A percentile compares a stretch with the other conserved stretches of the same genome.
Evolutionary conservation across 495 filamentous ascomycete genomes (phyloP).

Genomic region (Beverwykella pulmonaria): DNA sequence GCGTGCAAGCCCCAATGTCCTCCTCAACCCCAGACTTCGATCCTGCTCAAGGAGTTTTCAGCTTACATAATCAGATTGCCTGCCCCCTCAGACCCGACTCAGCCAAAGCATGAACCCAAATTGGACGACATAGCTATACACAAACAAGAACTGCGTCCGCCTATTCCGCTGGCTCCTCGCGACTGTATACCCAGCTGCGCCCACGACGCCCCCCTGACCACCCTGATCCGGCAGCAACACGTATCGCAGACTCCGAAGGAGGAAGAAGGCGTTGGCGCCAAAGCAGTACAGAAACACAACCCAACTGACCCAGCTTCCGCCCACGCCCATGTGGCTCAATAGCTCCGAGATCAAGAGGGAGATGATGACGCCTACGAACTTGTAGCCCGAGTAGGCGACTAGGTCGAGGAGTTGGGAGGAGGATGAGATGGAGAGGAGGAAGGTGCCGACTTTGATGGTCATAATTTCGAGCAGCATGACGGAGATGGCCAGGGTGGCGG

Average conservation of each 20-base stretch:
- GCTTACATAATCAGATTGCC: too few species aligned
- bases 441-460: slow-evolving; percentile 86
- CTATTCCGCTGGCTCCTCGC: slow-evolving; percentile 82
- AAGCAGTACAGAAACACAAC: slow-evolving; percentile 86
- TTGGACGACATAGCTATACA: slow-evolving; percentile 93
- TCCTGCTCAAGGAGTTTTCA: too few species aligned
- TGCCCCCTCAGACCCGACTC: slow-evolving; percentile 49
- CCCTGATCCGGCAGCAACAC: slow-evolving; percentile 85
- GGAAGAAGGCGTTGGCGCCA: slow-evolving; percentile 89
- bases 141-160: slow-evolving; percentile 91
- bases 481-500: slow-evolving; percentile 78
- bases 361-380: slow-evolving; percentile 94
- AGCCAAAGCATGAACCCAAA: slow-evolving; percentile 94
- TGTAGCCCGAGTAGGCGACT: slow-evolving; percentile 95
- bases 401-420: slow-evolving; percentile 85
- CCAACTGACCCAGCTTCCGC: slow-evolving; percentile 87
- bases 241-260: slow-evolving; percentile 94
- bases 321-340: slow-evolving; percentile 64
- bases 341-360: slow-evolving; percentile 74
- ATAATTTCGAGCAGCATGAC: slow-evolving; percentile 86
- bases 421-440: slow-evolving; percentile 89
- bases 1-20: too few species aligned
- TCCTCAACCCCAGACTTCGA: too few species aligned
- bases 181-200: slow-evolving; percentile 71
- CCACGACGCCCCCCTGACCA: slow-evolving; percentile 10